phyloP scores from a whole-genome alignment of 441 rosid genomes.

The Corymbia calophylla region DNA sequence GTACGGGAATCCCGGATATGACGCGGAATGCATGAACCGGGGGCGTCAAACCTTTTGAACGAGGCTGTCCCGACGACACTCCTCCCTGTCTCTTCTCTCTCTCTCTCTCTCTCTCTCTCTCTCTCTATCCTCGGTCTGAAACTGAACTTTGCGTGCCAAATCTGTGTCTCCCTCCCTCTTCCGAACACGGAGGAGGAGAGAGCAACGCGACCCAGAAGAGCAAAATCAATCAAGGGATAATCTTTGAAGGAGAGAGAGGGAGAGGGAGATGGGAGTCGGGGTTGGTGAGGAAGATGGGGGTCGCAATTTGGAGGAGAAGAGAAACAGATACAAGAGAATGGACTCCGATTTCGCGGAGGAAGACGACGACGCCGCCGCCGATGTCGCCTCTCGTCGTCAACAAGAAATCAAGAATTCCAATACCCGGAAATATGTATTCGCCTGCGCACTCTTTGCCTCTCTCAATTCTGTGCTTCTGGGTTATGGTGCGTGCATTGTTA shows the following conservation, averaged over 20 bases:
- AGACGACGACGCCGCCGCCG: neutral
- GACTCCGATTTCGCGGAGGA: conserved; percentile 17
- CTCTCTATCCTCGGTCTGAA: neutral
- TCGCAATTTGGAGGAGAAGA: conserved; percentile 1
- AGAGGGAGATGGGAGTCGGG: conserved; percentile 13
- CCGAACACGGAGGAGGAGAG: neutral
- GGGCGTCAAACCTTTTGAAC: neutral
- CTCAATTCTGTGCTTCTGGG: conserved; percentile 44
- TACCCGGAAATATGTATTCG: conserved; percentile 18
- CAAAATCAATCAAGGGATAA: neutral
- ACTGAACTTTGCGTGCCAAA: neutral
- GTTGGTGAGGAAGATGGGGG: conserved; percentile 4
- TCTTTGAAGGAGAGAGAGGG: neutral
- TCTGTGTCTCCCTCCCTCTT: neutral
- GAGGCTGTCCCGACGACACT: neutral
- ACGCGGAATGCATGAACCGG: neutral
- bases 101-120: neutral
- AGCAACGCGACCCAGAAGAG: neutral
- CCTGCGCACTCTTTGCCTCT: conserved; percentile 37
- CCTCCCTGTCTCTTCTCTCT: neutral
- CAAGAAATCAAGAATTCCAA: neutral
- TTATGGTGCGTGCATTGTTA: conserved; percentile 22
- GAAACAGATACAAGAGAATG: conserved; percentile 22
- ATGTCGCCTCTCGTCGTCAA: neutral
- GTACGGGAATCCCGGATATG: neutral